These are phyloP conservation scores for Capsicum baccatum DNA, from an alignment of 257 asterid genomes.

Conservation along the genomic window DNA sequence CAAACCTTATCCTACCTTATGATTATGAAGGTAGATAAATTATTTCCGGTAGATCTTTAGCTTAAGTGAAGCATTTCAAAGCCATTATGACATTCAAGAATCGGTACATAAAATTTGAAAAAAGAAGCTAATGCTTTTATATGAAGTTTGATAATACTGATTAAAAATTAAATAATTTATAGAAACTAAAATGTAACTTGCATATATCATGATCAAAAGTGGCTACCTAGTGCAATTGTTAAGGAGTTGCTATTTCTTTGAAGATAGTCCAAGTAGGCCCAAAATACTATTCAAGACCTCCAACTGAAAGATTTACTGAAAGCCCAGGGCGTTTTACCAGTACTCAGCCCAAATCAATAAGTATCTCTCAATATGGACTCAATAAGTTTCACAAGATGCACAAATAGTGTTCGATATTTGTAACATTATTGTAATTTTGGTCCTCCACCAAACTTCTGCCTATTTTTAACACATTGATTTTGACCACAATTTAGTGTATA, in stretches of 20 bases:
- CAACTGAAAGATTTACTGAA: not conserved
- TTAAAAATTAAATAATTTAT: too few relatives aligned
- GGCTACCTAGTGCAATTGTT: not conserved
- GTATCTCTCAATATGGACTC: not conserved
- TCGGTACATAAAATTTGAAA: too few relatives aligned
- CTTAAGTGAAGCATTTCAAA: not conserved
- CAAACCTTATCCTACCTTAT: not conserved
- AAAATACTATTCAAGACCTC: not conserved
- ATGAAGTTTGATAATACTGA: too few relatives aligned
- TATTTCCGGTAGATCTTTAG: not conserved
- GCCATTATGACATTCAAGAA: not conserved
- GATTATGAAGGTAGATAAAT: not conserved
- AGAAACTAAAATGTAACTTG: not conserved
- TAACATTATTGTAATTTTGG: too few relatives aligned
- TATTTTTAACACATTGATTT: too few relatives aligned
- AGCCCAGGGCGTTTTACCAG: not conserved
- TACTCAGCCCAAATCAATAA: not conserved
- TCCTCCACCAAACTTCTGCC: too few relatives aligned
- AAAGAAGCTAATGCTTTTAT: too few relatives aligned
- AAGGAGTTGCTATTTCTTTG: not conserved
- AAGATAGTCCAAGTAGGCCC: not conserved
- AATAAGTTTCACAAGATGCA: too few relatives aligned
- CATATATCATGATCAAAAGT: too few relatives aligned
- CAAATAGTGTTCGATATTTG: too few relatives aligned
- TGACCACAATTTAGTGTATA: too few relatives aligned